Base-by-base conservation (phyloP, 2,329 filamentous ascomycete species). In the Aschersonia sp. region DNA sequence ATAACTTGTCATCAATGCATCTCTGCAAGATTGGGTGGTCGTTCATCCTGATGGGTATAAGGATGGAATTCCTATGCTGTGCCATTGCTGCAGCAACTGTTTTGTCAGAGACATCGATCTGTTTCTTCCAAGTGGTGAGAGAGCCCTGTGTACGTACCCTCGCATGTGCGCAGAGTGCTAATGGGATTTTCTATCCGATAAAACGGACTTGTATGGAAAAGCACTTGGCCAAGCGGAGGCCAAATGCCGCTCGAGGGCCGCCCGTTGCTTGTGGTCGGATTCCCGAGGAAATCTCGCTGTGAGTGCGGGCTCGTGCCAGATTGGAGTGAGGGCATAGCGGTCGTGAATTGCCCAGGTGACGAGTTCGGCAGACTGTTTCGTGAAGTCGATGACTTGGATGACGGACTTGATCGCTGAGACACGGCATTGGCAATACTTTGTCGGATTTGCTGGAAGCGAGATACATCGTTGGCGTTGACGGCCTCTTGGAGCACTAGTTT, bases 201-300 rank as follows among this genome's bases (percentile, higher is more conserved):
- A 63, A 95, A 98, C 0, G 92, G 90, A 57, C 87, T 95, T 4
- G 79, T 63, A 58, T 86, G 90, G 67, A 72, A 74, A 9, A 52
- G 49, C 22, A 65, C 47, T 9, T 45, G 37, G 41, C 46, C 48
- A 30, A 45, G 51, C 32, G 49, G 45, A 8, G 49, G 49, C 42
- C 53, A 58, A 14, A 55, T 49, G 12, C 41, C 31, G 30, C 47
- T 46, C 29, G 50, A 40, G 6, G 55, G 48, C 46, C 56, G 55
- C 29, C 55, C 52, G 41, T 56, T 57, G 44, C 53, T 41, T 30
- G 52, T 32, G 12, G 42, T 43, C 8, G 47, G 29, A n/a, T 32
- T 45, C 29, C 50, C 48, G 46, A 55, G 51, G 12, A 47, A 49
- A 30, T 52, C 51, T 35, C 49, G 49, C 31, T 49, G 50, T 40